A percentile compares a stretch with the other conserved stretches of the same genome.
phyloP scores from a whole-genome alignment of 176 grass and related monocot species.

The Thinopyrum elongatum region DNA sequence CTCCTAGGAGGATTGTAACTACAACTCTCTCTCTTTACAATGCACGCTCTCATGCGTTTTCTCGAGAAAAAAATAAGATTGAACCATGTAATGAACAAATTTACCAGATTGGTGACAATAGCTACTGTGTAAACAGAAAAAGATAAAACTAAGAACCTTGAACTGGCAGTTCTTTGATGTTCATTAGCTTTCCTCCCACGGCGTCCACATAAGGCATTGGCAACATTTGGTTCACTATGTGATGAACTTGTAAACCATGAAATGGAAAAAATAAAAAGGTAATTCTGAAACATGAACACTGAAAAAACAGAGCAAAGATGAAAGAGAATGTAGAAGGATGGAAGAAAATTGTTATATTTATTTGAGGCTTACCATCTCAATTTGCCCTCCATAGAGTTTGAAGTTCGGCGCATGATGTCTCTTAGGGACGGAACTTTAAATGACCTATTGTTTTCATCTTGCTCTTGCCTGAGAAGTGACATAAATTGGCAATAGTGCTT shows the following conservation, averaged over 20 bases:
- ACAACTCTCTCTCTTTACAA: no score
- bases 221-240: constrained; percentile 86
- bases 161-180: constrained; percentile 87
- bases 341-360: constrained; percentile 1
- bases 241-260: constrained; percentile 57
- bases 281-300: constrained; percentile 22
- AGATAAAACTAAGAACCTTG: constrained; percentile 68
- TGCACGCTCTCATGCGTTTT: no score
- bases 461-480: constrained; percentile 68
- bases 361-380: constrained; percentile 47
- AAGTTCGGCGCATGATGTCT: constrained; percentile 76
- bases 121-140: constrained; percentile 20
- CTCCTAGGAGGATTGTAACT: no score
- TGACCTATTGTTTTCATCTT: constrained; percentile 70
- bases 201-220: constrained; percentile 73
- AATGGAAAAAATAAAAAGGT: constrained; percentile 8
- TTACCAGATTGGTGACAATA: constrained; percentile 3
- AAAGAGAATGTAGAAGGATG: not conserved
- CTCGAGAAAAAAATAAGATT: no score
- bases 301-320: constrained; percentile 5
- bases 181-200: constrained; percentile 70
- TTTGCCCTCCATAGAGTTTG: constrained; percentile 70
- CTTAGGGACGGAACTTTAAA: constrained; percentile 59
- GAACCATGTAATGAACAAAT: not conserved
- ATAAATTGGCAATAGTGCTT: not conserved